Evolutionary conservation across 2,329 filamentous ascomycete species (phyloP).

Genomic region (Cladosporium phlei): DNA sequence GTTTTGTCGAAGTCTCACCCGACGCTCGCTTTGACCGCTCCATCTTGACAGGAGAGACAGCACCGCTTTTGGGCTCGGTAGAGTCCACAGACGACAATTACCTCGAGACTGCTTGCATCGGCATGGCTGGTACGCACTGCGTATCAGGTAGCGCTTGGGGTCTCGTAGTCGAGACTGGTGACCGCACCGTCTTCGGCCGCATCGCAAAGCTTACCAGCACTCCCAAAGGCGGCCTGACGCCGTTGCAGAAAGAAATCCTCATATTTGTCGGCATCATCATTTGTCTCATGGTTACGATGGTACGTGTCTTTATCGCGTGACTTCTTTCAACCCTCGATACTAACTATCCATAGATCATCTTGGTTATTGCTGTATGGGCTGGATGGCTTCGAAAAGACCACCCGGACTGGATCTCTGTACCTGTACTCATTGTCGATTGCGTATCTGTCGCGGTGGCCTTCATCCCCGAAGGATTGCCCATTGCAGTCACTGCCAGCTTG

Average conservation of each 20-base stretch:
- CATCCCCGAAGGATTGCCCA: slow-evolving; percentile 68
- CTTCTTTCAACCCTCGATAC: background rate
- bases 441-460: slow-evolving; percentile 68
- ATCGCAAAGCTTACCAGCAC: slow-evolving; percentile 66
- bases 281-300: slow-evolving; percentile 61
- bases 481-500: slow-evolving; percentile 62
- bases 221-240: slow-evolving; percentile 63
- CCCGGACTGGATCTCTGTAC: slow-evolving; percentile 67
- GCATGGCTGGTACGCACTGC: slow-evolving; percentile 74
- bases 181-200: slow-evolving; percentile 68
- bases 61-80: slow-evolving; percentile 58
- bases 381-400: slow-evolving; percentile 64
- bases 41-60: slow-evolving; percentile 63
- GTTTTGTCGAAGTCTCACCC: slow-evolving; percentile 63
- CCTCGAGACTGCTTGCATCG: slow-evolving; percentile 71
- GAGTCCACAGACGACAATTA: slow-evolving; percentile 69
- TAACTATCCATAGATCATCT: slow-evolving; percentile 31
- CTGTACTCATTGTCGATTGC: slow-evolving; percentile 66
- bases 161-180: slow-evolving; percentile 67
- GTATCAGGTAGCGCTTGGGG: slow-evolving; percentile 63
- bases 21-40: slow-evolving; percentile 70
- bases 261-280: slow-evolving; percentile 70
- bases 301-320: slow-evolving; percentile 38
- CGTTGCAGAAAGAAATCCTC: slow-evolving; percentile 66
- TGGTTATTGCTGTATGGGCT: slow-evolving; percentile 53